phyloP scores from a whole-genome alignment of 2,329 filamentous ascomycete genomes.

The Aspergillus sp. region DNA sequence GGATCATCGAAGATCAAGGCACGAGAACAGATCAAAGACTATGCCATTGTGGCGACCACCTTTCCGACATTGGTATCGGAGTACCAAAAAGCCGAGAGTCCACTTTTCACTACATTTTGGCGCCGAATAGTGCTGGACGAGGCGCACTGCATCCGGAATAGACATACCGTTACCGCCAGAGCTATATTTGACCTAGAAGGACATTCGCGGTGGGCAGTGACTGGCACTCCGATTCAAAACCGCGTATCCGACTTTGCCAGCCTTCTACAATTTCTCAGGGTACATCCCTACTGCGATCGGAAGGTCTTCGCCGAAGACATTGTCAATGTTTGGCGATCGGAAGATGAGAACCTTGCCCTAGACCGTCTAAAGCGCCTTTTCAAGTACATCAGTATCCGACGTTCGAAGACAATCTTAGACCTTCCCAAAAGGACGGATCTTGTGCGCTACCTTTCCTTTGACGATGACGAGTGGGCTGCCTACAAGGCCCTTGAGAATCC shows the following conservation, averaged over 20 bases:
- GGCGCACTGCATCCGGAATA: not conserved
- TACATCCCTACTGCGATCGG: not conserved
- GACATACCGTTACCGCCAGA: not conserved
- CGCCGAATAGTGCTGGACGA: slow-evolving; percentile 5
- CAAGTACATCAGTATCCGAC: not conserved
- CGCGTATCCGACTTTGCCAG: not conserved
- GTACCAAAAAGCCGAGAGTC: not conserved
- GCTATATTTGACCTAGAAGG: not conserved
- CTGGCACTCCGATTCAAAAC: slow-evolving; percentile 2
- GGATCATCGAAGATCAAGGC: not conserved
- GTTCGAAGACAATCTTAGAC: not conserved
- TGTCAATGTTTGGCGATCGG: not conserved
- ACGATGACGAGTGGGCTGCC: not conserved
- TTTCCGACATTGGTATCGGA: not conserved
- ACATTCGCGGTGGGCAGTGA: not conserved
- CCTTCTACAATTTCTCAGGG: not conserved
- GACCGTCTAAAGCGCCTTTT: not conserved
- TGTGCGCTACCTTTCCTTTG: not conserved
- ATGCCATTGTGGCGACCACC: not conserved
- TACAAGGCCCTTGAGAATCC: not conserved
- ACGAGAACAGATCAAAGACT: not conserved
- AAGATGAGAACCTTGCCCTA: not conserved
- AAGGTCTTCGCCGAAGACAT: not conserved
- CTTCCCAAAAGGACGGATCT: not conserved
- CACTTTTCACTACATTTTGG: not conserved